Evolutionary conservation across 495 filamentous ascomycete genomes (phyloP).

Genomic region (Aspergillus homomorphus): DNA sequence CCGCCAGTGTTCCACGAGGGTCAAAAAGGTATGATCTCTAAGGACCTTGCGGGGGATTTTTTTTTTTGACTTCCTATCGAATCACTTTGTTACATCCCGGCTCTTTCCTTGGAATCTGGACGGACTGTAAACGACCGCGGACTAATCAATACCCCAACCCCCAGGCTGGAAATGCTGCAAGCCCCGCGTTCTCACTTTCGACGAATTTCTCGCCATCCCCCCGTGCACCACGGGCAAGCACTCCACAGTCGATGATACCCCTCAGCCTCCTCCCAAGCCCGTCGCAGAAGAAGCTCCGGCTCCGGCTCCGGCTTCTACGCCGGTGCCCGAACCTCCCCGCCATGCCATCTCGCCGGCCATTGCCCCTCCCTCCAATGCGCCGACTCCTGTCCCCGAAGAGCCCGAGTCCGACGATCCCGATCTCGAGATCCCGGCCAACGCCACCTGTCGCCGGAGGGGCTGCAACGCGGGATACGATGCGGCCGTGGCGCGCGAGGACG

Average conservation of each 20-base stretch:
- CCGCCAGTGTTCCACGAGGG: conserved; percentile 97
- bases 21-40: conserved; percentile 76
- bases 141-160: conserved; percentile 11
- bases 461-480: conserved; percentile 66
- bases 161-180: conserved; percentile 99
- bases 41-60: conserved; percentile 29
- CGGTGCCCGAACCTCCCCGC: conserved; percentile 28
- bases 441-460: conserved; percentile 71
- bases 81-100: neutral
- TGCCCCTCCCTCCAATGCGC: conserved; percentile 52
- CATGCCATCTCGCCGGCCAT: conserved; percentile 48
- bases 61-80: conserved; percentile 1
- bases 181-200: conserved; percentile 93
- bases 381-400: conserved; percentile 67
- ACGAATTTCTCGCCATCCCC: conserved; percentile 93
- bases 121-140: conserved; percentile 6
- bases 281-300: conserved; percentile 27
- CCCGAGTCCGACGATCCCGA: conserved; percentile 83
- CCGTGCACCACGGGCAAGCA: conserved; percentile 95
- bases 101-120: neutral
- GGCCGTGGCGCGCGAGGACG: conserved; percentile 58
- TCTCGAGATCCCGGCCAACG: conserved; percentile 65
- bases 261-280: conserved; percentile 50
- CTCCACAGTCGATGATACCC: conserved; percentile 77
- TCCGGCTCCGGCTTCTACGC: conserved; percentile 27